These are phyloP conservation scores for Mycena venus DNA, from an alignment of 768 basidiomycete species.

Conservation along the genomic window DNA sequence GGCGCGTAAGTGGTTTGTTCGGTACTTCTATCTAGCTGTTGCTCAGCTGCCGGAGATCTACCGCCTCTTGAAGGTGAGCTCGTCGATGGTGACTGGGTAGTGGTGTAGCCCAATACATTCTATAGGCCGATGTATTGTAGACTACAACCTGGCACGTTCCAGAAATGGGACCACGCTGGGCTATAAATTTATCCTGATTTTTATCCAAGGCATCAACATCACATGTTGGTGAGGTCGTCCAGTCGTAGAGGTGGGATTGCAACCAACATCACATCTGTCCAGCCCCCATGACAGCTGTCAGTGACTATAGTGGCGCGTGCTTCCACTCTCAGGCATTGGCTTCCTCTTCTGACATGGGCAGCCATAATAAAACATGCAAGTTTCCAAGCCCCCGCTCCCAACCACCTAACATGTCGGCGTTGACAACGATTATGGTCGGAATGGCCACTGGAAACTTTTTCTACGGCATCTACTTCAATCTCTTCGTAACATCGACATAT, in stretches of 20 bases:
- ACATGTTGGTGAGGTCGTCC: background rate
- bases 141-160: no score
- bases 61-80: no score
- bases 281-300: background rate
- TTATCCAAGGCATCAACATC: background rate
- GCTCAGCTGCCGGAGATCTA: no score
- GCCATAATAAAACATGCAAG: background rate
- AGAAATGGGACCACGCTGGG: no score
- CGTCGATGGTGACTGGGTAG: no score
- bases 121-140: no score
- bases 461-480: background rate
- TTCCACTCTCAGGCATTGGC: background rate
- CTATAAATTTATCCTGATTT: no score
- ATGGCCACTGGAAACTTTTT: background rate
- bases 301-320: background rate
- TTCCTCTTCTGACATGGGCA: background rate
- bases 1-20: no score
- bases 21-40: no score
- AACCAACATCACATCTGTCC: background rate
- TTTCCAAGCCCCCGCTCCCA: background rate
- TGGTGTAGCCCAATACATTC: no score
- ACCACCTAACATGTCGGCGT: background rate
- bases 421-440: background rate
- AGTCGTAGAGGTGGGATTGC: background rate
- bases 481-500: background rate